Conservation (phyloP, 495 filamentous ascomycete genomes). For the Talaromyces proteolyticus region DNA sequence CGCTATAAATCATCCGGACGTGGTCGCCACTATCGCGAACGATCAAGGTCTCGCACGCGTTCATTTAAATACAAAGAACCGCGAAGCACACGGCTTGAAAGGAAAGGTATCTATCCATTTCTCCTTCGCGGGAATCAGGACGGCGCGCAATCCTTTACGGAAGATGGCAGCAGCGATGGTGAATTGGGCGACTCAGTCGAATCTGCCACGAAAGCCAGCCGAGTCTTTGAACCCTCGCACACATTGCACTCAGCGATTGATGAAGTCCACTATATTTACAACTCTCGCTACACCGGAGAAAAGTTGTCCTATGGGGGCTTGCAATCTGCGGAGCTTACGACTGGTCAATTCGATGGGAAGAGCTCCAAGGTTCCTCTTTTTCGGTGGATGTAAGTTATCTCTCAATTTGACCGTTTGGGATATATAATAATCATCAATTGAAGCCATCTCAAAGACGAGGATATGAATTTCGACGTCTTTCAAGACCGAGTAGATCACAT, state of each 20-base stretch:
- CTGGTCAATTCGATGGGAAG: not conserved
- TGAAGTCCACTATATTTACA: not conserved
- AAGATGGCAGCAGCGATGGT: too few relatives aligned
- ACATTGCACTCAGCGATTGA: not conserved
- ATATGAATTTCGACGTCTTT: not conserved
- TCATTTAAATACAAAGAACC: too few relatives aligned
- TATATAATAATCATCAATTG: too few relatives aligned
- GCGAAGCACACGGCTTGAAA: too few relatives aligned
- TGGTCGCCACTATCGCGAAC: too few relatives aligned
- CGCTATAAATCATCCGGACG: too few relatives aligned
- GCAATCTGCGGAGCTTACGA: not conserved
- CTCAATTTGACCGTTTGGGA: not conserved
- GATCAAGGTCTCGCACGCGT: too few relatives aligned
- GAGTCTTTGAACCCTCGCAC: not conserved
- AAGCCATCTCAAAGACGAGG: not conserved
- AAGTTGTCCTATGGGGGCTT: not conserved
- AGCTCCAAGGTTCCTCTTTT: not conserved
- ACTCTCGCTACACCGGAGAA: not conserved
- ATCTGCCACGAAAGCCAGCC: too few relatives aligned
- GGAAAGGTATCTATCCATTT: too few relatives aligned
- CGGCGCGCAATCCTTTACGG: too few relatives aligned
- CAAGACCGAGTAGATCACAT: not conserved
- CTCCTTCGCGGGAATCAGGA: too few relatives aligned
- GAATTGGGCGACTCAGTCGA: too few relatives aligned
- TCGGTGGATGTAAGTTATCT: not conserved